A percentile compares a stretch with the other conserved stretches of the same genome.
Evolutionary conservation across 2,329 filamentous ascomycete species (phyloP).

Genomic region (Hirsutella rhossiliensis): DNA sequence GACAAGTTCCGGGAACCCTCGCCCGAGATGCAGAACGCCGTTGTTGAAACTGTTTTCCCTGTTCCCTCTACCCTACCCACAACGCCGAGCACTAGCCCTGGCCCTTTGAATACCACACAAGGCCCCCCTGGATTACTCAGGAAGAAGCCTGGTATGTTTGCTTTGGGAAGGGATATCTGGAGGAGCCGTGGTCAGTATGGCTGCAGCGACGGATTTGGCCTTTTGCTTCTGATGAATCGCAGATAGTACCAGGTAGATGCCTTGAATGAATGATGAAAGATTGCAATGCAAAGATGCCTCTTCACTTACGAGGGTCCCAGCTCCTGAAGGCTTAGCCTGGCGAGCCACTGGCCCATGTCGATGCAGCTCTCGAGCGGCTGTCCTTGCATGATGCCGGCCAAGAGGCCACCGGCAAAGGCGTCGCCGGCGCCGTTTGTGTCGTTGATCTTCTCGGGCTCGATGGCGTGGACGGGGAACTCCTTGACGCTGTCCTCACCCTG

Average conservation of each 20-base stretch:
- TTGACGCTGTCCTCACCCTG: constrained; percentile 59
- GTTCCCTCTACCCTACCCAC: constrained; percentile 14
- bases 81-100: constrained; percentile 27
- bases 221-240: neutral
- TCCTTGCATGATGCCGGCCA: constrained; percentile 78
- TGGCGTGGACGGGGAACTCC: constrained; percentile 71
- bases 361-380: constrained; percentile 67
- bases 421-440: constrained; percentile 97
- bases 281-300: neutral
- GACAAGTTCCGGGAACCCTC: constrained; percentile 11
- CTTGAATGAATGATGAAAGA: constrained; percentile 2
- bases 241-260: neutral
- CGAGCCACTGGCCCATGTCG: constrained; percentile 95
- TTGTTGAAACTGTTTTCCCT: constrained; percentile 42
- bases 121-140: constrained; percentile 8
- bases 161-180: constrained; percentile 72
- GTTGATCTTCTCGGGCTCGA: constrained; percentile 67
- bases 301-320: constrained; percentile 81
- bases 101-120: constrained; percentile 6
- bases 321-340: constrained; percentile 86
- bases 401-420: constrained; percentile 89
- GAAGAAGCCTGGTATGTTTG: constrained; percentile 52
- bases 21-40: constrained; percentile 28
- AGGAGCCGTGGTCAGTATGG: constrained; percentile 3
- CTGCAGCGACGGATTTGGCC: neutral